Conservation (phyloP, 2,329 filamentous ascomycete species). For the Beauveria bassiana region DNA sequence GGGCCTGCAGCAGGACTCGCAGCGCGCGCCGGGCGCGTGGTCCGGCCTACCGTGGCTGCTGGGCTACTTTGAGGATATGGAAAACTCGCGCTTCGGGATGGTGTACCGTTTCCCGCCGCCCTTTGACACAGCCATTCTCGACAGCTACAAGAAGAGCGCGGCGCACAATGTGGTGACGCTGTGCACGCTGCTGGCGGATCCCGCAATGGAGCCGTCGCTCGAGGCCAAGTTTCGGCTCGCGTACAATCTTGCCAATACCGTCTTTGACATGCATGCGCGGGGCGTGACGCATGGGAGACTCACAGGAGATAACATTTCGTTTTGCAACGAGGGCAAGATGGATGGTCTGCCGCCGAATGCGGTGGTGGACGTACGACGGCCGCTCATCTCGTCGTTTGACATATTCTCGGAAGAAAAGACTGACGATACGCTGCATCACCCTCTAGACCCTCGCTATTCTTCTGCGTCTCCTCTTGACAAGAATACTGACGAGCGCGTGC, state of each 20-base stretch:
- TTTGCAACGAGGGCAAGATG: conserved; percentile 42
- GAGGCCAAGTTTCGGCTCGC: conserved; percentile 72
- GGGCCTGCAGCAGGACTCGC: conserved; percentile 47
- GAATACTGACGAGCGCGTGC: conserved; percentile 47
- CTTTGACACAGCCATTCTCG: conserved; percentile 52
- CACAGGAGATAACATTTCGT: conserved; percentile 58
- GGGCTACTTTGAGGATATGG: conserved; percentile 68
- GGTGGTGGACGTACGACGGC: conserved; percentile 57
- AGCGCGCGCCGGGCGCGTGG: conserved; percentile 46
- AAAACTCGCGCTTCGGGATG: conserved; percentile 61
- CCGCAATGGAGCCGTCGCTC: conserved; percentile 54
- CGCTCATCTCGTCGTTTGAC: conserved; percentile 67
- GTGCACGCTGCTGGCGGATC: conserved; percentile 42
- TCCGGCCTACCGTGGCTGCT: conserved; percentile 54
- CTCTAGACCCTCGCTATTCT: conserved; percentile 49
- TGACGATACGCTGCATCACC: conserved; percentile 45
- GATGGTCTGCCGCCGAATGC: conserved; percentile 31
- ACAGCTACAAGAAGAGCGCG: conserved; percentile 41
- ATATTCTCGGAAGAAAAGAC: conserved; percentile 43
- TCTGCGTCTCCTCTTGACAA: conserved; percentile 39
- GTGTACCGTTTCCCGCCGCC: conserved; percentile 65
- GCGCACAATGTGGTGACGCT: conserved; percentile 46
- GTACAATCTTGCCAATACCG: conserved; percentile 61
- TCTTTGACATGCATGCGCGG: conserved; percentile 65
- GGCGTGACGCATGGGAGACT: conserved; percentile 66